Conservation (phyloP, 345 rosid species). For the Acer yangbiense region DNA sequence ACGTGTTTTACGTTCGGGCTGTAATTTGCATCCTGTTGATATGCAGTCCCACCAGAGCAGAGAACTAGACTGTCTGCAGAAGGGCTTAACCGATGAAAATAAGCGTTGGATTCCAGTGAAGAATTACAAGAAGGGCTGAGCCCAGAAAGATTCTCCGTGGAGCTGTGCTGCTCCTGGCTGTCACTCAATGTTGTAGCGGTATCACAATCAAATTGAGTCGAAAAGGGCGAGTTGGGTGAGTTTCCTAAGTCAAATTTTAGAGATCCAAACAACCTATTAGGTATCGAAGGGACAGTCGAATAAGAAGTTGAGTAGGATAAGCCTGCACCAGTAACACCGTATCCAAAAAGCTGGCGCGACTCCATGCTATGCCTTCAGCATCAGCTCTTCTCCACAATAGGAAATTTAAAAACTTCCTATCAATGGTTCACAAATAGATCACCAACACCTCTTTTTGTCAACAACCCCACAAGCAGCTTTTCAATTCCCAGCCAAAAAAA, state of each 20-base stretch:
- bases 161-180: constrained; percentile 51
- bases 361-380: constrained; percentile 48
- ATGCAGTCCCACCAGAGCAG: constrained; percentile 30
- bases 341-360: constrained; percentile 39
- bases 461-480: constrained; percentile 15
- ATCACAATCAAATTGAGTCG: constrained; percentile 43
- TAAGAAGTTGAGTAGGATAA: constrained; percentile 43
- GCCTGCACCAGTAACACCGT: constrained; percentile 42
- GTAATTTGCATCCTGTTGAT: constrained; percentile 30
- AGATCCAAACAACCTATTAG: constrained; percentile 38
- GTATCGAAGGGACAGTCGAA: constrained; percentile 36
- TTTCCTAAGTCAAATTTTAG: constrained; percentile 37
- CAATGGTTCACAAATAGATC: background rate
- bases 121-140: constrained; percentile 54
- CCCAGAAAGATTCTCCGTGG: constrained; percentile 48
- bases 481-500: constrained; percentile 1
- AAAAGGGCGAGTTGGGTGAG: constrained; percentile 52
- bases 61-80: constrained; percentile 29
- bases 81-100: constrained; percentile 40
- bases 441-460: background rate
- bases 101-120: constrained; percentile 37
- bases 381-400: constrained; percentile 20
- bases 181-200: constrained; percentile 43
- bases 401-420: background rate
- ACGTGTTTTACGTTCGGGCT: constrained; percentile 40